A percentile compares a stretch with the other conserved stretches of the same genome.
Conservation (phyloP, 73 alveolate genomes). For the Loxodes magnus region DNA sequence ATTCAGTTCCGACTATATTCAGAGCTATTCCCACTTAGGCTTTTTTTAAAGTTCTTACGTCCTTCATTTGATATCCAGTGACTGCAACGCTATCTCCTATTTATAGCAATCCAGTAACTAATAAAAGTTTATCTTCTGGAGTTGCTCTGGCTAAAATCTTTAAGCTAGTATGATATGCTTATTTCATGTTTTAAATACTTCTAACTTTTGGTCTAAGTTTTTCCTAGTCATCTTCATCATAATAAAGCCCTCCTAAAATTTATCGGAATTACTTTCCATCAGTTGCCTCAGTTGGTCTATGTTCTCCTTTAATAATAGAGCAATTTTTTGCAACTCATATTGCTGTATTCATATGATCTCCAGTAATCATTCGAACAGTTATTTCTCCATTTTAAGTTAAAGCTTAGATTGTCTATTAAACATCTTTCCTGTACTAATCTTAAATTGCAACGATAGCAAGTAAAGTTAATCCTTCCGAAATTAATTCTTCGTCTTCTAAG, state of each 20-base stretch:
- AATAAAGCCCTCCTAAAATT: too few species aligned
- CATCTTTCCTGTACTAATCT: conserved; percentile 15
- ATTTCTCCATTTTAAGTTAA: conserved; percentile 16
- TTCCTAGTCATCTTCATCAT: too few species aligned
- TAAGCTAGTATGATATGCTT: too few species aligned
- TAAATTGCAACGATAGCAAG: conserved; percentile 18
- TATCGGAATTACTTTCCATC: too few species aligned
- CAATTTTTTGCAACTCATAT: conserved; percentile 12
- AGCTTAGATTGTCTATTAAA: conserved; percentile 7
- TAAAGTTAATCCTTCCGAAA: conserved; percentile 10
- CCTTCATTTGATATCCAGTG: conserved; percentile 90
- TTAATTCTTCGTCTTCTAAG: too few species aligned
- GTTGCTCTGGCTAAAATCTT: conserved; percentile 84
- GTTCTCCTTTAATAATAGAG: neutral
- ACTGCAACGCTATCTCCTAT: conserved; percentile 82
- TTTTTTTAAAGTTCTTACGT: conserved; percentile 84
- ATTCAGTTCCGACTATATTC: conserved; percentile 97
- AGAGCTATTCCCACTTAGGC: conserved; percentile 91
- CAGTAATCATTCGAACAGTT: conserved; percentile 24
- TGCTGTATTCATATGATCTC: conserved; percentile 27
- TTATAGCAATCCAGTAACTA: conserved; percentile 73
- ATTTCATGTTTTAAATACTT: too few species aligned
- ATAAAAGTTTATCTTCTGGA: conserved; percentile 78
- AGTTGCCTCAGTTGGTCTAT: too few species aligned
- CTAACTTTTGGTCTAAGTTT: too few species aligned